Percentiles rank a stretch among this genome's conserved stretches.
phyloP scores from a whole-genome alignment of 306 rosid species.

The Acacia confusa region DNA sequence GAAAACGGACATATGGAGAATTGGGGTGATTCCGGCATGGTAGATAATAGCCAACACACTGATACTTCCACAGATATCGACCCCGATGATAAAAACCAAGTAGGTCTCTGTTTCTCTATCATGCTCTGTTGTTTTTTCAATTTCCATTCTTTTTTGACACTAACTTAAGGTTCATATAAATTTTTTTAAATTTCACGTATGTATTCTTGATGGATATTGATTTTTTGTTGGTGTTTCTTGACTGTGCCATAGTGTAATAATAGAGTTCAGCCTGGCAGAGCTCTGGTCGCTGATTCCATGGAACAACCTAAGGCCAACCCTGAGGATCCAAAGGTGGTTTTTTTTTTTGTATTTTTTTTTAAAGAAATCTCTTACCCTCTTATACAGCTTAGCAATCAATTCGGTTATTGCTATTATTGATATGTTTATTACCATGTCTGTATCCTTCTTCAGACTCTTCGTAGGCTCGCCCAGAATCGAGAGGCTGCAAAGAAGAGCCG shows the following conservation, averaged over 20 bases:
- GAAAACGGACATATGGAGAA: conserved; percentile 73
- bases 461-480: conserved; percentile 81
- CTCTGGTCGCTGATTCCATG: conserved; percentile 61
- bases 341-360: not conserved
- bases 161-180: too few species aligned
- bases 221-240: conserved; percentile 5
- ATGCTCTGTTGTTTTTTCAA: not conserved
- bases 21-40: conserved; percentile 76
- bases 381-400: not conserved
- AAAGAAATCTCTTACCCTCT: not conserved
- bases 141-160: not conserved
- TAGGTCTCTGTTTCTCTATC: conserved; percentile 21
- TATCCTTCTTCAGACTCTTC: conserved; percentile 46
- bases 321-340: conserved; percentile 67
- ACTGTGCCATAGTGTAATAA: conserved; percentile 50
- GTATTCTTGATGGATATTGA: not conserved
- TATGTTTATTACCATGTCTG: conserved; percentile 5
- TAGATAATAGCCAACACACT: conserved; percentile 79
- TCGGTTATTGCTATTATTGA: conserved; percentile 10
- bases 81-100: conserved; percentile 66
- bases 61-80: conserved; percentile 84
- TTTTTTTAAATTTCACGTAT: not conserved
- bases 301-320: conserved; percentile 50
- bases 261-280: conserved; percentile 51
- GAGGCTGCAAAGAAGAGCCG: conserved; percentile 94